These are phyloP conservation scores for Cardiospermum halicacabum DNA, from an alignment of 345 rosid genomes.

Conservation along the genomic window DNA sequence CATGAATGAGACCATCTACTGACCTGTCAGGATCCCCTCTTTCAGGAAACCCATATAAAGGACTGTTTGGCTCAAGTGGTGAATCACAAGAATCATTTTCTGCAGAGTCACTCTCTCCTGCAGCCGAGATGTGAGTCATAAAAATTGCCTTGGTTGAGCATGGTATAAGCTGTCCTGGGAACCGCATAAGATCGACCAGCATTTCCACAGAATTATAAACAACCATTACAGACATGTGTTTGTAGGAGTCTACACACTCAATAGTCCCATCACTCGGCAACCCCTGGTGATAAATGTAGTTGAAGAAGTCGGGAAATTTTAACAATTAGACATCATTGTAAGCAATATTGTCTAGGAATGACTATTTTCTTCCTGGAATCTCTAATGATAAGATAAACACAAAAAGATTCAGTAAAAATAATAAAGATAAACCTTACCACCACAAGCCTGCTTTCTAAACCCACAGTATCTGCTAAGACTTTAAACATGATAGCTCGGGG, in stretches of 20 bases:
- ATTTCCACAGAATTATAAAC: slow-evolving; percentile 78
- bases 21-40: slow-evolving; percentile 76
- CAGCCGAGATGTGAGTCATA: slow-evolving; percentile 88
- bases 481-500: slow-evolving; percentile 92
- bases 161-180: slow-evolving; percentile 94
- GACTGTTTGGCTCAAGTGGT: slow-evolving; percentile 98
- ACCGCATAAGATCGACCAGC: slow-evolving; percentile 95
- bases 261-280: slow-evolving; percentile 85
- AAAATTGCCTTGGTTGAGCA: slow-evolving; percentile 73
- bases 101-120: slow-evolving; percentile 98
- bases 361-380: background rate
- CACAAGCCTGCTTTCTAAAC: slow-evolving; percentile 85
- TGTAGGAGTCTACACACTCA: slow-evolving; percentile 71
- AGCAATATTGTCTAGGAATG: background rate
- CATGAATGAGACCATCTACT: slow-evolving; percentile 26
- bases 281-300: slow-evolving; percentile 45
- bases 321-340: slow-evolving; percentile 6
- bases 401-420: background rate
- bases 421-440: slow-evolving; percentile 62
- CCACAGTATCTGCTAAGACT: slow-evolving; percentile 92
- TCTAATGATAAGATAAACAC: background rate
- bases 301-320: slow-evolving; percentile 10
- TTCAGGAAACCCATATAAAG: slow-evolving; percentile 70
- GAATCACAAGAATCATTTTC: slow-evolving; percentile 99
- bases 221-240: slow-evolving; percentile 85